These are phyloP conservation scores for Trebouxia sp. DNA, from an alignment of 139 green algal species.

Conservation along the genomic window DNA sequence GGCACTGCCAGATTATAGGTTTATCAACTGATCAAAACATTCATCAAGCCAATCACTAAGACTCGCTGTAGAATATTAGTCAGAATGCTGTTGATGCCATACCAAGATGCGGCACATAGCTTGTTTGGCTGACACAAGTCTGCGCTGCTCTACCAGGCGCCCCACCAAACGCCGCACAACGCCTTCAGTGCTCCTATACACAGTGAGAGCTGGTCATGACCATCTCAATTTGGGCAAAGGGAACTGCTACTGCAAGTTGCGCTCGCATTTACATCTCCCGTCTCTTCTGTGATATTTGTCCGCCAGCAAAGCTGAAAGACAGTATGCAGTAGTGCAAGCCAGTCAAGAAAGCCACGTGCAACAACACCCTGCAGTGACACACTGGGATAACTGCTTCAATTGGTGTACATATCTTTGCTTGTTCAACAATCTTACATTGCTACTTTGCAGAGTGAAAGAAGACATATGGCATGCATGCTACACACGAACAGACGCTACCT, in stretches of 20 bases:
- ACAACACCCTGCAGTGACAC: too few relatives aligned
- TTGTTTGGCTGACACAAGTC: slow-evolving; percentile 11
- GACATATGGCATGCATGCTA: background rate
- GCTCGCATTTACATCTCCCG: too few relatives aligned
- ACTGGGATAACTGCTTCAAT: background rate
- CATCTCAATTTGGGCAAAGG: too few relatives aligned
- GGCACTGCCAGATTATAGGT: background rate
- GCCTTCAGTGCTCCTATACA: slow-evolving; percentile 27
- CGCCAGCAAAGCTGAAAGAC: too few relatives aligned
- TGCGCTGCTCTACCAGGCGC: slow-evolving; percentile 20
- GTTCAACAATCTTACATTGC: background rate
- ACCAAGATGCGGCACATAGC: slow-evolving; percentile 39
- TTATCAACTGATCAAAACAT: background rate
- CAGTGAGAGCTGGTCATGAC: background rate
- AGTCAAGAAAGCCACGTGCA: too few relatives aligned
- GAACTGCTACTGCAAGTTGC: too few relatives aligned
- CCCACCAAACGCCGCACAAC: slow-evolving; percentile 27
- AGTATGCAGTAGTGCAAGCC: too few relatives aligned
- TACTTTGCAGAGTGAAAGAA: background rate
- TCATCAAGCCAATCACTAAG: background rate
- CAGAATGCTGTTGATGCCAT: background rate
- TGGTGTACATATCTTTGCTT: background rate
- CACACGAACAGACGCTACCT: background rate
- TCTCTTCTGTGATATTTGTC: too few relatives aligned
- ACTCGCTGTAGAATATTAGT: background rate